Evolutionary conservation across 768 basidiomycete species (phyloP), one percentile per base, ranked within the genome.

Genomic region (Tricholoma matsutake): DNA sequence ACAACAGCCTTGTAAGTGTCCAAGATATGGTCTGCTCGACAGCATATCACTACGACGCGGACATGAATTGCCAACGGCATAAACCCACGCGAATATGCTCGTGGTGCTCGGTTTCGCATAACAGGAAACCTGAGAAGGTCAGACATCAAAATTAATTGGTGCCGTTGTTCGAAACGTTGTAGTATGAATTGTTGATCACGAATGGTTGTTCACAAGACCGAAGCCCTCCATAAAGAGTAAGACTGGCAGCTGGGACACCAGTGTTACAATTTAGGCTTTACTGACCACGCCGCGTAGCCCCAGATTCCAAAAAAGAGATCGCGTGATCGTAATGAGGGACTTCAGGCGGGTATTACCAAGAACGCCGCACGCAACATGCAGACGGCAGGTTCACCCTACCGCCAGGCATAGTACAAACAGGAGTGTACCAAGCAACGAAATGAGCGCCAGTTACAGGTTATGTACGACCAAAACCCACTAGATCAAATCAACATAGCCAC

Each of bases 101-200:
- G 10, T 47, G 22, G 6, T 6, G 8, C 28, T 52, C 16, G 28
- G 29, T 31, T 31, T 8, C 16, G 41, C 8, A 56, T 18, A 54
- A 45, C 14, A 45, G 49, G 43, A 6, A 60, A 39, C 35, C 57
- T 57, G 53, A 59, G 31, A 60, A 57, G 18, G 45, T 25, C 25
- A 57, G 53, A 58, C 41, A 29, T 28, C 43, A 43, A 61, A 54
- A 67, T 65, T 57, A 65, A 67, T 31, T 31, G 9, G 29, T 32
- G 35, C 34, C 52, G 54, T 39, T 37, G 47, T 32, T 20, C 20
- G 63, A 53, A 60, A 43, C 52, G 61, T 60, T 47, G 63, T 53
- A 65, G 63, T 53, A 65, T 63, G 56, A 67, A 61, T 25, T 61
- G 53, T 58, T 60, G 35, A 60, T 63, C 66, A 60, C 58, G 43